These are phyloP conservation scores for Apophysomyces ossiformis DNA, from an alignment of 371 early-diverging fungal genomes.

Conservation along the genomic window DNA sequence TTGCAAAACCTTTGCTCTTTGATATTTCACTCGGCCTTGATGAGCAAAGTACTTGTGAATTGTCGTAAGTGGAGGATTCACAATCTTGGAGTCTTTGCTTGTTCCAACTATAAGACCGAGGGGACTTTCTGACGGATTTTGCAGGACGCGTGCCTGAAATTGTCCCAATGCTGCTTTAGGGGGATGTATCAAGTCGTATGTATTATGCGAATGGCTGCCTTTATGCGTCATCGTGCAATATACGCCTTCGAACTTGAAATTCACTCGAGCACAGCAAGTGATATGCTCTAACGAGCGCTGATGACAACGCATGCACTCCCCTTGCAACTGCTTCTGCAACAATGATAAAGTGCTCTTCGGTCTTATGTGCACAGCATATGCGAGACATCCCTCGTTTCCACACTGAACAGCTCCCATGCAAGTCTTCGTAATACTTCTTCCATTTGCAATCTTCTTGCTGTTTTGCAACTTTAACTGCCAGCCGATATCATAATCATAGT, in stretches of 20 bases:
- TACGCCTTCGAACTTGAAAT: not conserved
- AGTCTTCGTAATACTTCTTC: not conserved
- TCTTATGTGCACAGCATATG: not conserved
- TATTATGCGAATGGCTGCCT: not conserved
- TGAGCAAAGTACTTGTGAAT: not conserved
- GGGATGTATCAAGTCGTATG: not conserved
- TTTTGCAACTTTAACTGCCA: constrained; percentile 33
- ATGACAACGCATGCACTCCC: not conserved
- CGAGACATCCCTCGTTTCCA: not conserved
- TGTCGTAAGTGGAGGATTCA: not conserved
- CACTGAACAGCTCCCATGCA: not conserved
- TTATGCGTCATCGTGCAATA: not conserved
- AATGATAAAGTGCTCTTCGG: not conserved
- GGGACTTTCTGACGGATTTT: not conserved
- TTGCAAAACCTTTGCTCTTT: not conserved
- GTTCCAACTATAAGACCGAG: not conserved
- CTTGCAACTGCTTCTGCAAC: not conserved
- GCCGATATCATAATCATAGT: constrained; percentile 37
- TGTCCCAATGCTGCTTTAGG: not conserved
- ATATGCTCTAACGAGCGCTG: not conserved
- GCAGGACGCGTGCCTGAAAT: not conserved
- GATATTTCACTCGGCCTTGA: not conserved
- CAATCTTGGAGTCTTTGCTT: not conserved
- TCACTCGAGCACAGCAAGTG: not conserved
- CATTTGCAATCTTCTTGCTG: not conserved